Base-by-base conservation (phyloP, 768 basidiomycete species). In the Royoungia palumana region DNA sequence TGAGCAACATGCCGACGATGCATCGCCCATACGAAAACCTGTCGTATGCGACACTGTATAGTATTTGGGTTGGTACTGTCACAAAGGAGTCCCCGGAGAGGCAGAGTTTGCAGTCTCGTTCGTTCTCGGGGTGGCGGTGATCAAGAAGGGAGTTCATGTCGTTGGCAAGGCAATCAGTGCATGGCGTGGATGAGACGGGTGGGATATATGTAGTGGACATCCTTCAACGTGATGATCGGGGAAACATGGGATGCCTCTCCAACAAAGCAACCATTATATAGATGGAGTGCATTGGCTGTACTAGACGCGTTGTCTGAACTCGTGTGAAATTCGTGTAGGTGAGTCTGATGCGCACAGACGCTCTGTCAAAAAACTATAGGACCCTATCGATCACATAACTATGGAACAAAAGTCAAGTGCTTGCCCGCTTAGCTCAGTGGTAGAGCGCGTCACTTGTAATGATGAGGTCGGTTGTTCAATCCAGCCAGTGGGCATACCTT, bases 81-180 rank as follows among this genome's bases (percentile, higher is more conserved):
- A 81, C 82, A 55, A 75, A 80, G 2, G 79, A 80, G 10, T 76
- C 75, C 1, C 78, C 82, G 12, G 70, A 62, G 47, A 83, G 49
- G 65, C 78, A 82, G 35, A 80, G 67, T 51, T 65, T 72, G 44
- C 80, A 65, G 21, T 70, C 58, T 17, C 47, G 37, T 30, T 58
- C 52, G 1, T 61, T 60, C 20, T 70, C 57, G 0, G 79, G 77
- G 53, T 81, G 77, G 25, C 80, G 70, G 58, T 79, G 76, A 19
- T 70, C 61, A 32, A 83, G 68, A 36, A 83, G 65, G 12, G 71
- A 63, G 1, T 73, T 70, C 50, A 76, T 71, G 56, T 79, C 79
- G 39, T 64, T 51, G 28, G 69, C 67, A 47, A 82, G 62, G 12
- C 69, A 68, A 20, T 70, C 62, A 40, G 73, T 59, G 54, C 75